Evolutionary conservation across 129 eudicot species (phyloP).

Genomic region (Helichrysum umbraculigerum): DNA sequence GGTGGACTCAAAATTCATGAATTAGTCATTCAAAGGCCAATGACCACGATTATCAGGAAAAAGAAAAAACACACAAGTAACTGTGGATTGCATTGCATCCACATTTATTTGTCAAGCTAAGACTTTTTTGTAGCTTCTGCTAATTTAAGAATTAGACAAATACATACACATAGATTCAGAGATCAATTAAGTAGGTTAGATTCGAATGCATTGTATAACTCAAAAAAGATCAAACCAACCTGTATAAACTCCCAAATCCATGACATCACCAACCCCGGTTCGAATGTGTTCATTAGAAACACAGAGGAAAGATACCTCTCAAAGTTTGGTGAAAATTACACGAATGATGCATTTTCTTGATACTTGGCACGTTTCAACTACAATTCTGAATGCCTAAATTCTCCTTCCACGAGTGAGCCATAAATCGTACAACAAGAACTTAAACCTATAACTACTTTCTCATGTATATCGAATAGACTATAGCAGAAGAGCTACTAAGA

Average conservation of each 20-base stretch:
- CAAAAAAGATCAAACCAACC: neutral
- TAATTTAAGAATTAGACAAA: neutral
- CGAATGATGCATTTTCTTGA: constrained; percentile 3
- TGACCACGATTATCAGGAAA: no score
- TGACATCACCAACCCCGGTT: neutral
- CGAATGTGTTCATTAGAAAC: neutral
- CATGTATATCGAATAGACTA: constrained; percentile 19
- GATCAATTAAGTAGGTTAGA: neutral
- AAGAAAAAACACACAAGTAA: no score
- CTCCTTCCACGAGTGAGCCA: constrained; percentile 14
- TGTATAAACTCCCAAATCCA: neutral
- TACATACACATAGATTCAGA: neutral
- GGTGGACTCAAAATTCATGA: no score
- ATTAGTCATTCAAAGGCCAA: no score
- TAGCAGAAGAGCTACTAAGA: constrained; percentile 14
- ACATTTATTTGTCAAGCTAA: no score
- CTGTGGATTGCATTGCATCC: no score
- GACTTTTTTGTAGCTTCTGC: neutral
- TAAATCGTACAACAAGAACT: constrained; percentile 31
- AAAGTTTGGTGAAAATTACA: neutral
- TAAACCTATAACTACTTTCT: constrained; percentile 24
- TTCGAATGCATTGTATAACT: neutral
- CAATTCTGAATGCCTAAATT: constrained; percentile 4
- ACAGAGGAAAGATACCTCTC: neutral
- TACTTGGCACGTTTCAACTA: neutral